Conservation (phyloP, 1,284 basidiomycete genomes). For the Microbotryum intermedium region DNA sequence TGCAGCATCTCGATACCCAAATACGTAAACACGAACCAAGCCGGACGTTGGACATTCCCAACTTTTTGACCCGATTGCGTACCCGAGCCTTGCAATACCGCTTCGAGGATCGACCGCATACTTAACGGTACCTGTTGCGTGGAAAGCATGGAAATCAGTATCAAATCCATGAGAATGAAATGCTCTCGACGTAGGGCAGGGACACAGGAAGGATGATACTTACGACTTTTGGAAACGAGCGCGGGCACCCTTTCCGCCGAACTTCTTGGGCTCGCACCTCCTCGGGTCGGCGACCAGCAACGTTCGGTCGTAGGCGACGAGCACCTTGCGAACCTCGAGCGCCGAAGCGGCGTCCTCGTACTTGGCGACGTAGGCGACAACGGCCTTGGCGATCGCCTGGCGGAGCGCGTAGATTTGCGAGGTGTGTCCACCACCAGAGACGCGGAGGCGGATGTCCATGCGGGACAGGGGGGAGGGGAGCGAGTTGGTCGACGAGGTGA, state of each 20-base stretch:
- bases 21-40: too few relatives aligned
- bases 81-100: too few relatives aligned
- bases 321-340: constrained; percentile 91
- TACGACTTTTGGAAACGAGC: constrained; percentile 33
- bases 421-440: constrained; percentile 98
- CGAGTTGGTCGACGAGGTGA: constrained; percentile 47
- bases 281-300: constrained; percentile 83
- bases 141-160: too few relatives aligned
- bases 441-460: constrained; percentile 94
- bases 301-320: constrained; percentile 81
- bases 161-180: too few relatives aligned
- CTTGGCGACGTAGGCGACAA: constrained; percentile 96
- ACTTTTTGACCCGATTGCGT: too few relatives aligned
- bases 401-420: constrained; percentile 99
- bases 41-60: too few relatives aligned
- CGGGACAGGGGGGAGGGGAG: constrained; percentile 45
- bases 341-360: constrained; percentile 97
- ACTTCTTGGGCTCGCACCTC: constrained; percentile 80
- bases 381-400: constrained; percentile 96
- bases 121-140: too few relatives aligned
- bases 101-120: too few relatives aligned
- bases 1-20: too few relatives aligned
- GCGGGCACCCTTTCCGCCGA: constrained; percentile 55
- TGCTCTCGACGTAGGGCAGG: too few relatives aligned
- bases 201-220: not conserved